Evolutionary conservation across 495 filamentous ascomycete genomes (phyloP).

Genomic region (Hypoxylon lienhwacheense): DNA sequence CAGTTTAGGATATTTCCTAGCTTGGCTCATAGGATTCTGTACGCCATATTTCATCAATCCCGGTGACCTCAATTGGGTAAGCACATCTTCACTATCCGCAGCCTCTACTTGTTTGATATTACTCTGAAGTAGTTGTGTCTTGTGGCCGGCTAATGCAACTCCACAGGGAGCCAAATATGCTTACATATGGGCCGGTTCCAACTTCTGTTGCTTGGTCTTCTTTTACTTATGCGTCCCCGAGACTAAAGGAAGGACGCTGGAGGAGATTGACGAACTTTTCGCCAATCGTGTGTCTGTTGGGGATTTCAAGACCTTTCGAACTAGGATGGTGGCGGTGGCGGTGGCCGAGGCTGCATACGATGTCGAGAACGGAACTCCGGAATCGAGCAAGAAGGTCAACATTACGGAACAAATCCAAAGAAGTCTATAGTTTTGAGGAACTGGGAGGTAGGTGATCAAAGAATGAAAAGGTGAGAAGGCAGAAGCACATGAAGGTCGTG

Average conservation of each 20-base stretch:
- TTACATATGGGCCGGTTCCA: conserved; percentile 55
- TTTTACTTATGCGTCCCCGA: conserved; percentile 52
- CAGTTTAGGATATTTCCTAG: conserved; percentile 50
- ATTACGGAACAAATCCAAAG: conserved; percentile 20
- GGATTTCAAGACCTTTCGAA: conserved; percentile 44
- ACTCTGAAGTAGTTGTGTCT: neutral
- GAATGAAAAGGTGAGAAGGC: too few relatives aligned
- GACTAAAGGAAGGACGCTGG: conserved; percentile 59
- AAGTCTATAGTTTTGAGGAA: neutral
- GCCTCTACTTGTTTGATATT: neutral
- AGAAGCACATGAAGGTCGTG: too few relatives aligned
- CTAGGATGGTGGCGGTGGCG: conserved; percentile 40
- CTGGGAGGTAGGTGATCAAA: too few relatives aligned
- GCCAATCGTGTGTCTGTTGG: conserved; percentile 43
- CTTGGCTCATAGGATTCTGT: conserved; percentile 49
- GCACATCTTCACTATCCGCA: neutral
- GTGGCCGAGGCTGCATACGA: conserved; percentile 42
- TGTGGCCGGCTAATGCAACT: conserved; percentile 14
- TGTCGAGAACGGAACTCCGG: conserved; percentile 19
- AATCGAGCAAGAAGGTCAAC: conserved; percentile 8
- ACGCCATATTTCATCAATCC: conserved; percentile 57
- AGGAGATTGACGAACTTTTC: conserved; percentile 59
- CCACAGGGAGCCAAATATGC: conserved; percentile 48
- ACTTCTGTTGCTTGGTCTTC: conserved; percentile 50
- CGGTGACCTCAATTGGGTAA: conserved; percentile 50